Conservation (phyloP, 75 land plant genomes). For the Cryptomeria japonica region DNA sequence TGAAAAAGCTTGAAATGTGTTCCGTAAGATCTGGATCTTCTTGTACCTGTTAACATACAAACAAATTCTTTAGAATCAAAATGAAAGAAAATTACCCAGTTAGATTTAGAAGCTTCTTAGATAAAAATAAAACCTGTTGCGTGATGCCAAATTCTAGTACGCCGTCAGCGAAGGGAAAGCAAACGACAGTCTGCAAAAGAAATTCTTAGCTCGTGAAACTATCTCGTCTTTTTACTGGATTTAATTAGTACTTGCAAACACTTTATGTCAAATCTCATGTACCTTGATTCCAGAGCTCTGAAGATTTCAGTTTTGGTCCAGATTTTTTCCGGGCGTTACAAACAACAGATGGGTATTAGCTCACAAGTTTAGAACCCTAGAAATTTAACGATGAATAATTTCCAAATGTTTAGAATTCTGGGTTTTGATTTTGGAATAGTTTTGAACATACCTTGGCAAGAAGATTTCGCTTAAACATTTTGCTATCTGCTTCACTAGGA, state of each 20-base stretch:
- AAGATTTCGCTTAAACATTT: not conserved
- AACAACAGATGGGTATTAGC: not conserved
- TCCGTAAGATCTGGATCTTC: not conserved
- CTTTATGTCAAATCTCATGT: not conserved
- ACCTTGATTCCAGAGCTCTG: conserved; percentile 9
- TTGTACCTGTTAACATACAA: not conserved
- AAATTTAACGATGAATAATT: not conserved
- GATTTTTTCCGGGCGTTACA: not conserved
- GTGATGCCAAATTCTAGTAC: not conserved
- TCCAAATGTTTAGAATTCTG: not conserved
- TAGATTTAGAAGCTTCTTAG: too few species aligned
- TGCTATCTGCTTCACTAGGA: not conserved
- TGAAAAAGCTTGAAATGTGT: not conserved
- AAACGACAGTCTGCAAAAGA: not conserved
- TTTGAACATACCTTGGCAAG: conserved; percentile 2
- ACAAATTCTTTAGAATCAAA: not conserved
- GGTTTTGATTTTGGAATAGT: not conserved
- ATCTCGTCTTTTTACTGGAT: not conserved
- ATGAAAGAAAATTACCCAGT: not conserved
- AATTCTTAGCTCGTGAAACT: not conserved
- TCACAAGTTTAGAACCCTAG: not conserved
- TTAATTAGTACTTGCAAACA: not conserved
- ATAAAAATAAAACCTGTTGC: not conserved
- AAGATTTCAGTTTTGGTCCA: not conserved
- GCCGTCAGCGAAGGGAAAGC: not conserved